Percentiles rank a stretch among this genome's conserved stretches.
These are phyloP conservation scores for Leccinum aurantiacum DNA, from an alignment of 768 basidiomycete genomes.

Conservation along the genomic window DNA sequence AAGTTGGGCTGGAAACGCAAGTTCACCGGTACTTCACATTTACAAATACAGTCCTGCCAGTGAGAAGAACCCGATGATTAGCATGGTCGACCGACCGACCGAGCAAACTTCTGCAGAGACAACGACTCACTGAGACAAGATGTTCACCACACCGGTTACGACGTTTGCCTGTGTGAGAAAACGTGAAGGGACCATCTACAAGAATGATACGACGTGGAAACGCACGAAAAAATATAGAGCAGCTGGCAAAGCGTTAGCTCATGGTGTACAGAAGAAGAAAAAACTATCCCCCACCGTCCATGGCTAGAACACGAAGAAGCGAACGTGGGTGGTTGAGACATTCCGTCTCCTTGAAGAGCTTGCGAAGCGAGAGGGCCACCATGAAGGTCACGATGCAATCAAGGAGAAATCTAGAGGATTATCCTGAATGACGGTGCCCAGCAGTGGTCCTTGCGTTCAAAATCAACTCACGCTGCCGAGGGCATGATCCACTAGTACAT, in stretches of 20 bases:
- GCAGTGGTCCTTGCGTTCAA: not conserved
- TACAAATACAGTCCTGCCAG: not conserved
- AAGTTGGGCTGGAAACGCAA: not conserved
- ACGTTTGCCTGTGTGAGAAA: not conserved
- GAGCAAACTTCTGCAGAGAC: not conserved
- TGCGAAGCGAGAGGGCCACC: slow-evolving; percentile 1
- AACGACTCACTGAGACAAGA: slow-evolving; percentile 10
- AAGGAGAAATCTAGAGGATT: not conserved
- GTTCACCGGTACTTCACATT: not conserved
- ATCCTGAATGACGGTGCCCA: not conserved
- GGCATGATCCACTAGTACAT: not conserved
- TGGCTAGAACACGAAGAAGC: not conserved
- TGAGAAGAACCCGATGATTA: not conserved
- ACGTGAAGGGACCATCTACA: not conserved
- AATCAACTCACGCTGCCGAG: not conserved
- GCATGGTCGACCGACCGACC: not conserved
- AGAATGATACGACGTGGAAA: not conserved
- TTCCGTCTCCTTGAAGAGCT: not conserved
- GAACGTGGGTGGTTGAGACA: not conserved
- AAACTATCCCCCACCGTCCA: slow-evolving; percentile 10
- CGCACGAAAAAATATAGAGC: not conserved
- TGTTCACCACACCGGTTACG: not conserved
- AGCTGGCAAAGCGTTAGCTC: not conserved
- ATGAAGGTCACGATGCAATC: not conserved
- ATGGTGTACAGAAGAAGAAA: too few relatives aligned